Conservation (phyloP, 768 basidiomycete genomes). For the Tubosaeta sp. region DNA sequence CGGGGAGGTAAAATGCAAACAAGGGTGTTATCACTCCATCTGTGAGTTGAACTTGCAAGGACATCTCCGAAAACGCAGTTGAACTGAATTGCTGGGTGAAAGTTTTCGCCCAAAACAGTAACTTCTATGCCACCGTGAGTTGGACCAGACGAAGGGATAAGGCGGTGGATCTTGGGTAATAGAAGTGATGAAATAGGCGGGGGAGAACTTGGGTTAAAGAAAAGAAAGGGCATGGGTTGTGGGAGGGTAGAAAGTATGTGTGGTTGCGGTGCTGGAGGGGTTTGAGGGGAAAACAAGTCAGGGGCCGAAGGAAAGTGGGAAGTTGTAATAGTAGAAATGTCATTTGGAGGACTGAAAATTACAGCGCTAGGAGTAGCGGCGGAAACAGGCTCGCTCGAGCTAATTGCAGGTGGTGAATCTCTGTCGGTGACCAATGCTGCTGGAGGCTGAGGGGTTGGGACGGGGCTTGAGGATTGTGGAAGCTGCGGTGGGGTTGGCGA, state of each 20-base stretch:
- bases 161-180: conserved; percentile 73
- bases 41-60: conserved; percentile 75
- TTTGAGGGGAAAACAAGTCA: conserved; percentile 18
- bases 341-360: conserved; percentile 15
- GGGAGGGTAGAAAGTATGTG: conserved; percentile 23
- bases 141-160: conserved; percentile 81
- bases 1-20: conserved; percentile 89
- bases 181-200: conserved; percentile 46
- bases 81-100: conserved; percentile 67
- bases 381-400: conserved; percentile 7
- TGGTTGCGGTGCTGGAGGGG: conserved; percentile 14
- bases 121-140: conserved; percentile 93
- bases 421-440: conserved; percentile 2
- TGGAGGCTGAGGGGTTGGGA: conserved; percentile 5
- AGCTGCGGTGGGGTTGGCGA: conserved; percentile 28
- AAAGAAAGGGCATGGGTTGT: conserved; percentile 54
- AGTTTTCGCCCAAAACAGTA: conserved; percentile 88
- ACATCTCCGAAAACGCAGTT: conserved; percentile 85
- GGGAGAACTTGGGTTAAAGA: conserved; percentile 51
- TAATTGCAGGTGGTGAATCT: conserved; percentile 4
- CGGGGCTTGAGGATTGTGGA: conserved; percentile 15
- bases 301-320: conserved; percentile 16
- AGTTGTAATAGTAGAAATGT: conserved; percentile 10
- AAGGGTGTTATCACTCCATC: conserved; percentile 91
- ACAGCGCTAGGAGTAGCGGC: conserved; percentile 4